Conservation (phyloP, 1,284 basidiomycete genomes). For the Xerocomus amazonicus region DNA sequence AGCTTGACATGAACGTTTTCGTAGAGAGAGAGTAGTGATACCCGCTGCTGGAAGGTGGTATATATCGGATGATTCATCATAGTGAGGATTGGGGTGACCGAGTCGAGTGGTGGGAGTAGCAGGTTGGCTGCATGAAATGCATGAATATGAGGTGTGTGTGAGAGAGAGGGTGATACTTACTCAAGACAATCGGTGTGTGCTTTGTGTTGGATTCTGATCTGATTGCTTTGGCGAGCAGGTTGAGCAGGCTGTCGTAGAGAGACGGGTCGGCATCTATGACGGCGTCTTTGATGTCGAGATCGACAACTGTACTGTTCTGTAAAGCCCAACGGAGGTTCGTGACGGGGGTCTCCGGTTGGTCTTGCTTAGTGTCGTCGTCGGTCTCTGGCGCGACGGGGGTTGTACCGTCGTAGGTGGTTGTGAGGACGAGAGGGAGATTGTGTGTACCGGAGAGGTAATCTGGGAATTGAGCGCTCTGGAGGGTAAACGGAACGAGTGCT, state of each 20-base stretch:
- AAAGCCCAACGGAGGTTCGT: slow-evolving; percentile 61
- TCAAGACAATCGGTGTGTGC: slow-evolving; percentile 65
- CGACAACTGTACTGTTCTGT: slow-evolving; percentile 55
- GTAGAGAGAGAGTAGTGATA: slow-evolving; percentile 74
- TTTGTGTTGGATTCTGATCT: slow-evolving; percentile 27
- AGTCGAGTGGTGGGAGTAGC: slow-evolving; percentile 78
- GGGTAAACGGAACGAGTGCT: slow-evolving; percentile 53
- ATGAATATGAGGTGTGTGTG: slow-evolving; percentile 5
- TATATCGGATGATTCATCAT: slow-evolving; percentile 75
- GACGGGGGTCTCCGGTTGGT: slow-evolving; percentile 21
- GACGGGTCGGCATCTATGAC: slow-evolving; percentile 46
- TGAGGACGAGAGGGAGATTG: slow-evolving; percentile 48
- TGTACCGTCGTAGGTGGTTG: slow-evolving; percentile 50
- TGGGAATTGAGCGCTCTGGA: slow-evolving; percentile 45
- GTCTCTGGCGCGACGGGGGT: slow-evolving; percentile 37
- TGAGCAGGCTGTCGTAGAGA: slow-evolving; percentile 70
- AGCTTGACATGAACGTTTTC: slow-evolving; percentile 75
- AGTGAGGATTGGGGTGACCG: slow-evolving; percentile 69
- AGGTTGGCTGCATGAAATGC: slow-evolving; percentile 60
- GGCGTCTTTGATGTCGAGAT: slow-evolving; percentile 60
- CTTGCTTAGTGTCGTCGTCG: slow-evolving; percentile 13
- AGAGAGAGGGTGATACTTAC: slow-evolving; percentile 44
- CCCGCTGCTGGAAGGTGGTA: slow-evolving; percentile 68
- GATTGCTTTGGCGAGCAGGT: slow-evolving; percentile 63
- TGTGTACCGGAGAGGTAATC: slow-evolving; percentile 37